Base-by-base conservation (phyloP, 768 basidiomycete genomes). In the Leccinum disarticulatum region DNA sequence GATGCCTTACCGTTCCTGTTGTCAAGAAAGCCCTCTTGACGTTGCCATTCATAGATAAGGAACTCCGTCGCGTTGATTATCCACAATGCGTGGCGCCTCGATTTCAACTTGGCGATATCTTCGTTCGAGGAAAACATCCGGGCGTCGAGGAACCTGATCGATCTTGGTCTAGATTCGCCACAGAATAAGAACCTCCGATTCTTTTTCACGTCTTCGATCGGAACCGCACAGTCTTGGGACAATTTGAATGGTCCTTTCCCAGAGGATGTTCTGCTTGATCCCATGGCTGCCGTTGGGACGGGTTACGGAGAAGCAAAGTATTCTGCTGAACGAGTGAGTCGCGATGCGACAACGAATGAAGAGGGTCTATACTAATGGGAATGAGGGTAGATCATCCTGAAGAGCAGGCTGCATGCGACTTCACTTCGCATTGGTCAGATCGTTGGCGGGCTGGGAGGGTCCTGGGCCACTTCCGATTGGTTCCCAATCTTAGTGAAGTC, bases 231-330 rank as follows among this genome's bases (percentile, higher is more conserved):
- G 36, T 57, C 63, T 2, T 76, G 74, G 77, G 61, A 68, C 53
- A 64, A 60, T 41, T 10, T 41, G 30, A 64, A 67, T 5, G 73
- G 70, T 1, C 69, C 67, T 6, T 74, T 77, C 61, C 76, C 77
- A 4, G 77, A 81, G 57, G 74, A 74, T 19, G 64, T 72, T 0
- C 52, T 72, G 1, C 58, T 66, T 0, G 71, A 78, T 19, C 63
- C 77, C 0, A 57, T 63, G 2, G 62, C 73, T n/a, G 76, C 79
- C 1, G 53, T 73, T 4, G 79, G 79, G 1, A 61, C 56, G 14
- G 83, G 82, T 0, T 83, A 83, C 50, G 74, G 78, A 10, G 81
- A 81, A 57, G 68, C 71, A 2, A 84, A 84, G 65, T 82, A 78
- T 60, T 60, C 77, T 4, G 61, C 76, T 0, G 80, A 82, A 66